These are phyloP conservation scores for Argentina anserina DNA, from an alignment of 306 rosid genomes.

Conservation along the genomic window DNA sequence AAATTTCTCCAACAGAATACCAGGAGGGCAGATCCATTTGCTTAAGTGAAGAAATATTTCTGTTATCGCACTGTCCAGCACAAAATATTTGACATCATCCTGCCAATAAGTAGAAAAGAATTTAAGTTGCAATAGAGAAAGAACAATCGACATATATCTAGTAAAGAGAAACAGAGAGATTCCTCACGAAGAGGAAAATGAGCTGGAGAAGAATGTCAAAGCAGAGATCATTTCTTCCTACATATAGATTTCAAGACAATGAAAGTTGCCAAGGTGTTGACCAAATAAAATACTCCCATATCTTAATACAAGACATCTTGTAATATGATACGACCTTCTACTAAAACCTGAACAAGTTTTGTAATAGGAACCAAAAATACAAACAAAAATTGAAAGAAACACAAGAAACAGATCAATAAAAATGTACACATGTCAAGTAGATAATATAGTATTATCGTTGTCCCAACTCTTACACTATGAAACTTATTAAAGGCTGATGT, in stretches of 20 bases:
- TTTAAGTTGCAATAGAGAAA: conserved; percentile 11
- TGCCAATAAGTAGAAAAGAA: conserved; percentile 34
- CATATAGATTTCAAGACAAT: not conserved
- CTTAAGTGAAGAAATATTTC: conserved; percentile 66
- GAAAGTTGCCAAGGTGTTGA: not conserved
- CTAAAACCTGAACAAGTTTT: not conserved
- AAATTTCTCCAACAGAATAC: conserved; percentile 50
- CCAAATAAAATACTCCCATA: not conserved
- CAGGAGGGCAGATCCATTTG: conserved; percentile 52
- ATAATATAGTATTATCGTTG: not conserved
- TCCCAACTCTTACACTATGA: not conserved
- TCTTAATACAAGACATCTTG: not conserved
- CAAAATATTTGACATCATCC: conserved; percentile 59
- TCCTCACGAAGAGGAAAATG: not conserved
- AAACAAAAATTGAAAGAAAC: not conserved
- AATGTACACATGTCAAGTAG: not conserved
- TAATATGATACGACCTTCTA: not conserved
- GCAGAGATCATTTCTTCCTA: not conserved
- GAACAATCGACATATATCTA: not conserved
- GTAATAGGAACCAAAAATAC: not conserved
- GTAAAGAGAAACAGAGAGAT: not conserved
- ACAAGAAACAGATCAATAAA: not conserved
- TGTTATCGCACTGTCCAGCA: conserved; percentile 51
- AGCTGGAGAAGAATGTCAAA: not conserved
- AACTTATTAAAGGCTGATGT: not conserved